These are phyloP conservation scores for Russula foetens DNA, from an alignment of 768 basidiomycete genomes.

Conservation along the genomic window DNA sequence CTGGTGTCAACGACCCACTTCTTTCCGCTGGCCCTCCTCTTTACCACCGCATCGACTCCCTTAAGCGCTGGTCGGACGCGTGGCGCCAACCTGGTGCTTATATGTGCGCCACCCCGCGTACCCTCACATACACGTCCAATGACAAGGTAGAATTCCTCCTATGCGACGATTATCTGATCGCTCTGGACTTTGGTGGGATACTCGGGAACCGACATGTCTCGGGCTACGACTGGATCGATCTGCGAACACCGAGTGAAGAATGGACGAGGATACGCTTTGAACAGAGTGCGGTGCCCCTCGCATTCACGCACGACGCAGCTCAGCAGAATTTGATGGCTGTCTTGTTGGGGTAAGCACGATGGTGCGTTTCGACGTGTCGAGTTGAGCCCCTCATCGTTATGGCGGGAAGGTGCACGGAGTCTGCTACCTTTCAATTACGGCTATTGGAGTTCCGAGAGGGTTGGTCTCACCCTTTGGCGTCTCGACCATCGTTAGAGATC, in stretches of 20 bases:
- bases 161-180: slow-evolving; percentile 3
- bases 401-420: neutral
- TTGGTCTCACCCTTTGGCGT: neutral
- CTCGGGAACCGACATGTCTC: too few species aligned
- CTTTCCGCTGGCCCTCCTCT: neutral
- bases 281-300: too few species aligned
- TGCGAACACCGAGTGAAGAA: neutral
- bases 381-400: neutral
- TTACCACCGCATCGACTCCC: too few species aligned
- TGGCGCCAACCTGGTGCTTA: neutral
- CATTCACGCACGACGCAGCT: too few species aligned
- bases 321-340: too few species aligned
- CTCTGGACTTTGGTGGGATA: too few species aligned
- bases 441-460: neutral
- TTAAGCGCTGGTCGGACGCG: neutral
- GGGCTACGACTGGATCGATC: too few species aligned
- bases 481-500: neutral
- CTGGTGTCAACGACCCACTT: neutral
- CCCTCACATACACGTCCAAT: neutral
- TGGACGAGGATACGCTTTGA: neutral
- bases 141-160: neutral
- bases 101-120: neutral
- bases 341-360: too few species aligned
- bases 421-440: slow-evolving; percentile 1
- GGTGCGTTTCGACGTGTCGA: neutral